Evolutionary conservation across 2,329 filamentous ascomycete genomes (phyloP).

Genomic region (Ambrosiella xylebori): DNA sequence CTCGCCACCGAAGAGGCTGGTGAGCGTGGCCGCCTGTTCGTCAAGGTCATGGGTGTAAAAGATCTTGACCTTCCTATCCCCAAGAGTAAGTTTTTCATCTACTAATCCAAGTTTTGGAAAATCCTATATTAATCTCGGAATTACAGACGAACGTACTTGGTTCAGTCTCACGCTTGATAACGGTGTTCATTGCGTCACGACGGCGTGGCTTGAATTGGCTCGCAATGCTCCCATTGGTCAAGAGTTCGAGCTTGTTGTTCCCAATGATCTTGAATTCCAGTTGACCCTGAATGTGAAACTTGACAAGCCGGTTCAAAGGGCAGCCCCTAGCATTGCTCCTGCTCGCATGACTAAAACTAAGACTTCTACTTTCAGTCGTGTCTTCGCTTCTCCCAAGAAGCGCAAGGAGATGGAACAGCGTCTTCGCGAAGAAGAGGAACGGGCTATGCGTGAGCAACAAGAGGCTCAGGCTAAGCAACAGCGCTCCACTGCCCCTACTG

Average conservation of each 20-base stretch:
- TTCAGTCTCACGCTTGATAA: slow-evolving; percentile 98
- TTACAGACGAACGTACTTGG: slow-evolving; percentile 66
- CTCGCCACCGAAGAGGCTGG: slow-evolving; percentile 54
- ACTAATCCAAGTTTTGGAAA: slow-evolving; percentile 2
- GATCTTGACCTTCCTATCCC: slow-evolving; percentile 84
- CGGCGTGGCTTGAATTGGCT: slow-evolving; percentile 82
- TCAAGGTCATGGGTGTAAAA: slow-evolving; percentile 97
- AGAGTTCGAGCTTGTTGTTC: slow-evolving; percentile 92
- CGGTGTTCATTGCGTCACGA: slow-evolving; percentile 92
- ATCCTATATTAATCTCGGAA: neutral
- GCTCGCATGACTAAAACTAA: slow-evolving; percentile 42
- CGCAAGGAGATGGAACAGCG: slow-evolving; percentile 83
- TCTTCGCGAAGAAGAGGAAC: slow-evolving; percentile 68
- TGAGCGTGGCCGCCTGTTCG: slow-evolving; percentile 81
- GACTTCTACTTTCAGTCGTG: slow-evolving; percentile 74
- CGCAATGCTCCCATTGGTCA: slow-evolving; percentile 89
- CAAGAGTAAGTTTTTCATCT: slow-evolving; percentile 47
- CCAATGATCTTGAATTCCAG: slow-evolving; percentile 97
- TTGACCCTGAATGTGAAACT: slow-evolving; percentile 92
- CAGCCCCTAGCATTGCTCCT: slow-evolving; percentile 37
- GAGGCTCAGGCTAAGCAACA: slow-evolving; percentile 48
- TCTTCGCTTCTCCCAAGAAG: slow-evolving; percentile 91
- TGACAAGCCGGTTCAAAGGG: slow-evolving; percentile 53
- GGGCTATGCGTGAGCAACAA: slow-evolving; percentile 43
- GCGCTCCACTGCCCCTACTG: slow-evolving; percentile 45